A percentile compares a stretch with the other conserved stretches of the same genome.
phyloP scores from a whole-genome alignment of 1,284 basidiomycete genomes.

The Ceratobasidium sp. region DNA sequence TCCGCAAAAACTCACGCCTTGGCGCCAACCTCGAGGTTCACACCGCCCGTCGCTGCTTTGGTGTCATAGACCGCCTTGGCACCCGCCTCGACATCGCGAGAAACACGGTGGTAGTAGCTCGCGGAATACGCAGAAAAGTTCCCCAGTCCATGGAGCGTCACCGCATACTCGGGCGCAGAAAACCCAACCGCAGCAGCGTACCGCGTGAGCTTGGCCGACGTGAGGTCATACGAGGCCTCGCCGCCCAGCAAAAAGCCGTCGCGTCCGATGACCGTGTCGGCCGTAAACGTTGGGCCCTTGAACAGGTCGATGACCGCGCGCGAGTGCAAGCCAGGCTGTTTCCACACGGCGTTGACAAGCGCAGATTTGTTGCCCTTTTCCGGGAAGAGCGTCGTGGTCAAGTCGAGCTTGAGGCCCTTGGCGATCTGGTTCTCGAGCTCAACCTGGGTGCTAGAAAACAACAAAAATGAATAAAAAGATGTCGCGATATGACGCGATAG shows the following conservation, averaged over 20 bases:
- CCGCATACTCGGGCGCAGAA: constrained; percentile 95
- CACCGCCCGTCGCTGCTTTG: constrained; percentile 86
- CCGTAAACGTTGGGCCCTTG: constrained; percentile 98
- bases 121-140: constrained; percentile 95
- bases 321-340: constrained; percentile 95
- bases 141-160: constrained; percentile 93
- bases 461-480: constrained; percentile 41
- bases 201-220: constrained; percentile 87
- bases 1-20: constrained; percentile 72
- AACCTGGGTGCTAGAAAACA: constrained; percentile 66
- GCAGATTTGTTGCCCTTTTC: constrained; percentile 84
- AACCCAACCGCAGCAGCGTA: constrained; percentile 94
- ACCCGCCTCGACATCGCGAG: constrained; percentile 93
- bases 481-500: constrained; percentile 52
- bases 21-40: constrained; percentile 94
- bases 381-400: constrained; percentile 84
- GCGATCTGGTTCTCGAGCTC: constrained; percentile 99
- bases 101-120: constrained; percentile 99
- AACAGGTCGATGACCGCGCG: constrained; percentile 92
- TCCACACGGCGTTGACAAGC: constrained; percentile 84
- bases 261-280: constrained; percentile 93
- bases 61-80: constrained; percentile 97
- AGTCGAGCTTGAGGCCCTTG: constrained; percentile 96
- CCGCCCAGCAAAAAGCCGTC: constrained; percentile 97
- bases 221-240: constrained; percentile 96